Base-by-base conservation (phyloP, 768 basidiomycete species). In the Boletus huronensis region DNA sequence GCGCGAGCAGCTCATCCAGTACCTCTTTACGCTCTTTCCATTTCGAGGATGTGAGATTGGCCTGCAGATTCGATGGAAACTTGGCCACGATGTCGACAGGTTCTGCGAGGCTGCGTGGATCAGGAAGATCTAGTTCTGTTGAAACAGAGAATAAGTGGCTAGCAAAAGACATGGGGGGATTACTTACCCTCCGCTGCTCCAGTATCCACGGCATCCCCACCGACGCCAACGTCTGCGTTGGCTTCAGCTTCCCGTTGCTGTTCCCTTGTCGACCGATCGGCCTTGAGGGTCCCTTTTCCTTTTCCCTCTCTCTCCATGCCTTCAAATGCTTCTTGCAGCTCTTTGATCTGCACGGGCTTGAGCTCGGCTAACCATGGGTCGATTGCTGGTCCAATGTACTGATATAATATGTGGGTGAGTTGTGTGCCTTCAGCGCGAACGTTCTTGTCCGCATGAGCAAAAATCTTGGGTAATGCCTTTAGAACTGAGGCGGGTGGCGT, bases 21-120 rank as follows among this genome's bases (percentile, higher is more conserved):
- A 82, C 89, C 63, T 95, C 90, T 66, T 98, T 94, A 38, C 93
- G 83, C 60, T 99, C 97, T 66, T 99, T 98, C 97, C 97, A 99
- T 72, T 98, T 98, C 0, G 92, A 84, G 5, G 97, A 98, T 23
- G 85, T 81, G 47, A 99, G 77, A 48, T 80, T 76, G 3, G 84
- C 76, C 54, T 90, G 83, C 56, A 98, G 77, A 52, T 85, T 85
- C 3, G 82, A 68, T 0, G 97, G 89, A 40, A 98, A 78, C 59
- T 87, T 87, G 3, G 83, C 70, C 21, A 86, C 76, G 52, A 97
- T 84, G 65, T 94, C 82, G 38, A 92, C 84, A 14, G 87, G 84
- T 64, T 96, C 92, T 3, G 88, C 84, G 58, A 93, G 80, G 50
- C 82, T 80, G 48, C 85, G 82, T 17, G 91, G 90, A 75, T 98